A percentile compares a stretch with the other conserved stretches of the same genome.
phyloP scores from a whole-genome alignment of 164 flowering plant species.

The Litsea cubeba region DNA sequence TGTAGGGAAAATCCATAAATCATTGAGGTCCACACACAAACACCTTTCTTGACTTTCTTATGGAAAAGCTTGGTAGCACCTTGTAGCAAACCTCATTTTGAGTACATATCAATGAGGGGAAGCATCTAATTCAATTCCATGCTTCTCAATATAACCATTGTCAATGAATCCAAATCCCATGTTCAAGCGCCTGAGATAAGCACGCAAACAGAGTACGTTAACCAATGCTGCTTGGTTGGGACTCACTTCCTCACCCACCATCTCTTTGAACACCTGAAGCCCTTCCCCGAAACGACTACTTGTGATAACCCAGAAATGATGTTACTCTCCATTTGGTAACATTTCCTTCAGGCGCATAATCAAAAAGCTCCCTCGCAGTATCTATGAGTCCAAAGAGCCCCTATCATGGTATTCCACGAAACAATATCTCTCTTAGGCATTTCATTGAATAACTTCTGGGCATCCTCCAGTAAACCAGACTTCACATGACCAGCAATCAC shows the following conservation, averaged over 20 bases:
- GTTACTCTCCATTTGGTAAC: slow-evolving; percentile 14
- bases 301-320: slow-evolving; percentile 18
- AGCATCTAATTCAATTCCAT: slow-evolving; percentile 8
- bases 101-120: slow-evolving; percentile 19
- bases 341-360: slow-evolving; percentile 10
- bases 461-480: slow-evolving; percentile 8
- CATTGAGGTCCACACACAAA: slow-evolving; percentile 12
- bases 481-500: slow-evolving; percentile 18
- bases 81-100: slow-evolving; percentile 16
- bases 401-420: slow-evolving; percentile 22
- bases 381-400: slow-evolving; percentile 12
- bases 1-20: slow-evolving; percentile 13
- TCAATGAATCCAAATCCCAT: slow-evolving; percentile 16
- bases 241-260: slow-evolving; percentile 14
- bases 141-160: slow-evolving; percentile 10
- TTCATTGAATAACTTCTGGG: slow-evolving; percentile 12
- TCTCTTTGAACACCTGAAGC: slow-evolving; percentile 14
- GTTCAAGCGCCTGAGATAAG: slow-evolving; percentile 23
- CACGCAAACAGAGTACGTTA: slow-evolving; percentile 19
- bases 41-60: slow-evolving; percentile 13
- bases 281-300: slow-evolving; percentile 11
- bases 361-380: slow-evolving; percentile 9
- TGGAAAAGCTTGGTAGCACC: slow-evolving; percentile 8
- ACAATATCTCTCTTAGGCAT: slow-evolving; percentile 20
- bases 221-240: slow-evolving; percentile 22